Conservation (phyloP, 495 filamentous ascomycete genomes). For the Penicillium psychrofluorescens region DNA sequence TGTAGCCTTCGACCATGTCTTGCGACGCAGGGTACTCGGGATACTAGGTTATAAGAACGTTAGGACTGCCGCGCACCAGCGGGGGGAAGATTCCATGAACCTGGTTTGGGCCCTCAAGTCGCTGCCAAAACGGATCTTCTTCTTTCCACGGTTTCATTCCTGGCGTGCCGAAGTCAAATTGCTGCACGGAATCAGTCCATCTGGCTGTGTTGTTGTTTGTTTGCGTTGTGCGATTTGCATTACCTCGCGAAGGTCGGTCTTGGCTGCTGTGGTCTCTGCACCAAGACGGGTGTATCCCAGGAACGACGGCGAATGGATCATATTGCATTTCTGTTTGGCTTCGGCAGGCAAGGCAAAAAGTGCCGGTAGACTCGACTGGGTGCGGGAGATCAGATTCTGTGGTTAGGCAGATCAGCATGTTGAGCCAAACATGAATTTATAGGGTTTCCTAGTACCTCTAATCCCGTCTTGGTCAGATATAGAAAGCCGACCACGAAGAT, state of each 20-base stretch:
- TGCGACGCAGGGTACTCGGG: constrained; percentile 53
- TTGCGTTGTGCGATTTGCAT: neutral
- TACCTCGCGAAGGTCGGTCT: constrained; percentile 37
- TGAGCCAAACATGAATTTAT: neutral
- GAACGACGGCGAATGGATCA: constrained; percentile 69
- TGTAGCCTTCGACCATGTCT: constrained; percentile 74
- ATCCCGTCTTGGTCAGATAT: constrained; percentile 81
- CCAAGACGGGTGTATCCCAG: constrained; percentile 44
- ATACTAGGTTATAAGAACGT: constrained; percentile 30
- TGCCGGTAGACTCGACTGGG: constrained; percentile 59
- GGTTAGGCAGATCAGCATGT: neutral
- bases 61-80: no score
- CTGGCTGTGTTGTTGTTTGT: no score
- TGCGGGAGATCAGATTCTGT: constrained; percentile 57
- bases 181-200: constrained; percentile 10
- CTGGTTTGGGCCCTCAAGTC: constrained; percentile 31
- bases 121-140: constrained; percentile 74
- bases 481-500: constrained; percentile 87
- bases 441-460: constrained; percentile 38
- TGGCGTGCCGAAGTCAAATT: constrained; percentile 39
- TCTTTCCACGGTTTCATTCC: constrained; percentile 29
- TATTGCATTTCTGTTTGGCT: constrained; percentile 74
- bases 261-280: constrained; percentile 37
- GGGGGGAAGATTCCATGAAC: constrained; percentile 2
- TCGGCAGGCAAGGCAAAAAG: constrained; percentile 77